Evolutionary conservation across 371 early-diverging fungal species (phyloP).

Genomic region (Umbelopsis sp.): DNA sequence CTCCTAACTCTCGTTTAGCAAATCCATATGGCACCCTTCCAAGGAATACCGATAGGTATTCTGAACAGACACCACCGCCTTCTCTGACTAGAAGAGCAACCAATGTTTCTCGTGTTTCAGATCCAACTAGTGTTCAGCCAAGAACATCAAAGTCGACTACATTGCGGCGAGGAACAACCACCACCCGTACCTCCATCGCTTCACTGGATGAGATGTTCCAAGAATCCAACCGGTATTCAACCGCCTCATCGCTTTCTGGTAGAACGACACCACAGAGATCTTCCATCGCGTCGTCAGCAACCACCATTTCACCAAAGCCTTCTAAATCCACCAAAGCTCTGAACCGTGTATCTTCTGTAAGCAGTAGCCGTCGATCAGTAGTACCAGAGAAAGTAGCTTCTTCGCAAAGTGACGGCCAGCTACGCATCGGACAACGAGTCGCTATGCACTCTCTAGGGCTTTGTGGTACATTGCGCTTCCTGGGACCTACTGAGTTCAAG

Average conservation of each 20-base stretch:
- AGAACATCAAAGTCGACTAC: slow-evolving; percentile 14
- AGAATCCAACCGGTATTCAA: neutral
- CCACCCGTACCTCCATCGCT: neutral
- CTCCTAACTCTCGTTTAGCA: neutral
- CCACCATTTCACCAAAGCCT: slow-evolving; percentile 13
- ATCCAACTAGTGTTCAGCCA: slow-evolving; percentile 2
- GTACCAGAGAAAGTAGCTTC: neutral
- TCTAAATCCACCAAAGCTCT: slow-evolving; percentile 5
- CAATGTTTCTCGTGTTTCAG: slow-evolving; percentile 12
- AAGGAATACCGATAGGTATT: neutral
- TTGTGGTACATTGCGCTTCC: slow-evolving; percentile 73
- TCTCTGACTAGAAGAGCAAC: neutral
- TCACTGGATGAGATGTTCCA: slow-evolving; percentile 14
- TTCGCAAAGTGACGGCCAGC: slow-evolving; percentile 7
- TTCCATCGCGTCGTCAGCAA: neutral
- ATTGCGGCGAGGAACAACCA: neutral
- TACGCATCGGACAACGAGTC: slow-evolving; percentile 65
- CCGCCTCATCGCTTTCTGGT: neutral
- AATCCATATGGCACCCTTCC: slow-evolving; percentile 8
- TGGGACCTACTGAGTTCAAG: slow-evolving; percentile 73
- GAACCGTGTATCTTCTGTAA: slow-evolving; percentile 6
- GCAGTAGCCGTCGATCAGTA: slow-evolving; percentile 11
- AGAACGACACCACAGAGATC: slow-evolving; percentile 12
- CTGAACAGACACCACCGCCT: neutral
- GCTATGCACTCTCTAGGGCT: slow-evolving; percentile 70